Conservation (phyloP, 176 grass and related monocot species). For the Eremochloa ophiuroides region DNA sequence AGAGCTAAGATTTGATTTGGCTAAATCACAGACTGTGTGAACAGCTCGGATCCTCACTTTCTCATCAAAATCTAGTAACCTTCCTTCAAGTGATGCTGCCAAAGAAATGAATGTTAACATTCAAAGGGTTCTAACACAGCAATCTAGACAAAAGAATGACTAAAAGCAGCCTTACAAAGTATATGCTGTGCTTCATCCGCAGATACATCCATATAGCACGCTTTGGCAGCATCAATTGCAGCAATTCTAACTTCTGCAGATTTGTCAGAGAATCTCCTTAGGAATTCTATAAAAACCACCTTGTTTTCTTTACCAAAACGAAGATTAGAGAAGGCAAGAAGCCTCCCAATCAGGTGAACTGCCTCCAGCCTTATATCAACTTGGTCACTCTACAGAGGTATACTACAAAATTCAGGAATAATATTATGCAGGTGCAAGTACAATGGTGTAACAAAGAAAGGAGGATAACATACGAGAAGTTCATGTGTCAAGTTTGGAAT, state of each 20-base stretch:
- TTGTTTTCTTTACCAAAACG: slow-evolving; percentile 71
- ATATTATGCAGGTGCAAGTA: slow-evolving; percentile 22
- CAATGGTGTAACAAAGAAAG: slow-evolving; percentile 28
- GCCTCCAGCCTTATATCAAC: slow-evolving; percentile 64
- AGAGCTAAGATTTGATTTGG: slow-evolving; percentile 70
- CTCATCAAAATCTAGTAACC: slow-evolving; percentile 91
- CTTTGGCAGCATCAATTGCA: slow-evolving; percentile 72
- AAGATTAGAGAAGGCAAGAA: slow-evolving; percentile 84
- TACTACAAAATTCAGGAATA: slow-evolving; percentile 23
- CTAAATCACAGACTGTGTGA: slow-evolving; percentile 74
- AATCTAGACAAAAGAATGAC: slow-evolving; percentile 22
- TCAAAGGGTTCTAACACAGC: slow-evolving; percentile 16
- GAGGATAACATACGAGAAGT: slow-evolving; percentile 57
- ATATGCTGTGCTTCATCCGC: slow-evolving; percentile 59
- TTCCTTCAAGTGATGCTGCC: slow-evolving; percentile 68
- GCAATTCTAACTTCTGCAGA: slow-evolving; percentile 88
- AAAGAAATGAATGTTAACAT: slow-evolving; percentile 26
- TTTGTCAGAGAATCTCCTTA: slow-evolving; percentile 86
- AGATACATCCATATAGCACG: slow-evolving; percentile 50
- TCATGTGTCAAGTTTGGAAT: slow-evolving; percentile 84
- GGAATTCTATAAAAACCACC: slow-evolving; percentile 68
- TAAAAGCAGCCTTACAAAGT: slow-evolving; percentile 48
- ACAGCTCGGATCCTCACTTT: slow-evolving; percentile 93
- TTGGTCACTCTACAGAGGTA: slow-evolving; percentile 60
- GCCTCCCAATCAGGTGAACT: slow-evolving; percentile 71